Base-by-base conservation (phyloP, 306 rosid species). In the Glycine tomentella region DNA sequence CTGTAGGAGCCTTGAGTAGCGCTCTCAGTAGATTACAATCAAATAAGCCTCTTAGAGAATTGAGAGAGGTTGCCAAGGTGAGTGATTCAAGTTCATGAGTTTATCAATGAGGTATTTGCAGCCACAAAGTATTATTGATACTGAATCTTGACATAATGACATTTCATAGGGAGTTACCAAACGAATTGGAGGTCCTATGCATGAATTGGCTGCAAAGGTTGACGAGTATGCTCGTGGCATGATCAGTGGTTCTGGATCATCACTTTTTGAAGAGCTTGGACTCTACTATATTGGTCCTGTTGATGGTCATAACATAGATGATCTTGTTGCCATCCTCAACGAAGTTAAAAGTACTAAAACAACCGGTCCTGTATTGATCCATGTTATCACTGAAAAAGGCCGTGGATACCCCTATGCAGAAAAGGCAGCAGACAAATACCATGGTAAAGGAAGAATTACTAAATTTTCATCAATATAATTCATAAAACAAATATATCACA, bases 201-300 rank as follows among this genome's bases (percentile, higher is more conserved):
- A 96, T 85, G 96, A 93, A 78, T 86, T 96, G 89, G 99, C 98
- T 9, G 96, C 99, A 61, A 96, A 96, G 87, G 99, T 96, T 73
- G 99, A 96, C 62, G 99, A 92, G 74, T 93, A 96, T 88, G 98
- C 99, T 77, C 98, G 99, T 79, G 99, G 99, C 34, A 96, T 96
- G 99, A 96, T 96, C 75, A 86, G 99, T 74, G 99, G 98, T 66
- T 82, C 97, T 12, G 94, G 99, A 64, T 96, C 98, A 15, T 77
- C 99, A 7, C 89, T 96, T 9, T 96, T 96, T 84, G 98, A 96
- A 85, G 99, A 96, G 87, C 99, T 96, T 68, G 99, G 99, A 51
- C 91, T 96, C 72, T 96, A 96, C 87, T 96, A 96, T 77, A 96
- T 96, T 34, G 99, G 98, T 77, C 99, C 97, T 59, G 99, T 96